Percentiles rank a stretch among this genome's conserved stretches.
Evolutionary conservation across 1,284 basidiomycete species (phyloP).

Genomic region (Amylostereum areolatum): DNA sequence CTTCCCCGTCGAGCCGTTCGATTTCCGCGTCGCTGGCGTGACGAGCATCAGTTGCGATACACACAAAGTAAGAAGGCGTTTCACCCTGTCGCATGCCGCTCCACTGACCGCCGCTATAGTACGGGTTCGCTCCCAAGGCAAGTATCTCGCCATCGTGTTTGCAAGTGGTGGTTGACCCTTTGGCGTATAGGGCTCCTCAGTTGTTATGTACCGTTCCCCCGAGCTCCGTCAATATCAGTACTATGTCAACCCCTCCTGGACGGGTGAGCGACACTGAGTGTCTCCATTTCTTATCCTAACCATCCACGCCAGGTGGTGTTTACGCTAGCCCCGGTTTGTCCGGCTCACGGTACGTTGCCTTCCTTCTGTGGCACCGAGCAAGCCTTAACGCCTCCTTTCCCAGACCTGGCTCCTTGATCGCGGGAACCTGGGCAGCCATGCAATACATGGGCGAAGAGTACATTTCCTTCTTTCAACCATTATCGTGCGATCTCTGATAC

Average conservation of each 20-base stretch:
- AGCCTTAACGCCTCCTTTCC: constrained; percentile 9
- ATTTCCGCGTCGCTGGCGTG: constrained; percentile 87
- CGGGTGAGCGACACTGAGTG: constrained; percentile 35
- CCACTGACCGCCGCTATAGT: too few relatives aligned
- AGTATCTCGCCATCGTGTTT: constrained; percentile 9
- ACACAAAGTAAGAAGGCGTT: constrained; percentile 60
- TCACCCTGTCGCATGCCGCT: background rate
- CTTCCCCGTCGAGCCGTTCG: constrained; percentile 49
- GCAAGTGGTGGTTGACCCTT: background rate
- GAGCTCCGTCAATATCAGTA: constrained; percentile 78
- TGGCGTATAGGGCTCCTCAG: constrained; percentile 72
- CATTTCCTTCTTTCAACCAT: constrained; percentile 17
- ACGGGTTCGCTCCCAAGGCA: constrained; percentile 82
- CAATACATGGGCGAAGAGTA: constrained; percentile 85
- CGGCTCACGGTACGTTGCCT: constrained; percentile 66
- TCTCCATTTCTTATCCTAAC: constrained; percentile 6
- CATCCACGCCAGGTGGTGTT: constrained; percentile 49
- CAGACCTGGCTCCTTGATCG: constrained; percentile 89
- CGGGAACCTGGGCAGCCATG: constrained; percentile 95
- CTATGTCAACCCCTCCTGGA: constrained; percentile 79
- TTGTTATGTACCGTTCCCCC: constrained; percentile 84
- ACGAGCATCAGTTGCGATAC: constrained; percentile 91
- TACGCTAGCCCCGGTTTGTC: constrained; percentile 85
- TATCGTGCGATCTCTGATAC: constrained; percentile 3
- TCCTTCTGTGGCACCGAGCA: background rate